Base-by-base conservation (phyloP, 129 eudicot species). In the sunflower (Helianthus annuus) region DNA sequence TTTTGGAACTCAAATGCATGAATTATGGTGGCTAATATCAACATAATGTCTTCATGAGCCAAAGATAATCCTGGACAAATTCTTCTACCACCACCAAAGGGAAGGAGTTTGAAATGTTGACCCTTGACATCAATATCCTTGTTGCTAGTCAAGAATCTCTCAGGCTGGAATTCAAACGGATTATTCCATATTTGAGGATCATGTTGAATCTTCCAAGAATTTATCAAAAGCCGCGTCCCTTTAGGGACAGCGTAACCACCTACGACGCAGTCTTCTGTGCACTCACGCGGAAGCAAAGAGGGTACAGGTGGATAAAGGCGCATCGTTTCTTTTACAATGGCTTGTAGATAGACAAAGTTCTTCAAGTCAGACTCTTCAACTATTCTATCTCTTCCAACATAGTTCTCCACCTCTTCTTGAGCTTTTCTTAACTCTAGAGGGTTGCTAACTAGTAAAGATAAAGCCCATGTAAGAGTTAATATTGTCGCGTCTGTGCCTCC, bases 61-160 rank as follows among this genome's bases (percentile, higher is more conserved):
- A 78, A 57, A 38, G 59, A 54, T 68, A 19, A 44, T 22, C 82
- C 82, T 16, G 62, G 44, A 48, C 82, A 78, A 7, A 49, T 39
- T 73, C 82, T 70, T 64, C 82, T 78, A 22, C 82, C 82, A 45
- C 71, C 63, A 0, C 82, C 82, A 71, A 78, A 78, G 4, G 82
- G 82, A 60, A 77, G 27, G 46, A 78, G 64, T 34, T 78, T 77
- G 44, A 63, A 78, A 71, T 78, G 19, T 32, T 66, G 83, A 36
- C 83, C 83, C 36, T 48, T 72, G 7, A 72, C 68, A 38, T 71
- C 78, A 6, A 79, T 19, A 5, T 66, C 56, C 48, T 13, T 64
- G 12, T 66, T 22, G 7, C 48, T 14, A 16, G 54, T 39, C 22
- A 79, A 70, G 57, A 79, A 79, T 70, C 83, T 72, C 45, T 79